phyloP scores from a whole-genome alignment of 2,329 filamentous ascomycete genomes.

The Hymenoscyphus albidus region DNA sequence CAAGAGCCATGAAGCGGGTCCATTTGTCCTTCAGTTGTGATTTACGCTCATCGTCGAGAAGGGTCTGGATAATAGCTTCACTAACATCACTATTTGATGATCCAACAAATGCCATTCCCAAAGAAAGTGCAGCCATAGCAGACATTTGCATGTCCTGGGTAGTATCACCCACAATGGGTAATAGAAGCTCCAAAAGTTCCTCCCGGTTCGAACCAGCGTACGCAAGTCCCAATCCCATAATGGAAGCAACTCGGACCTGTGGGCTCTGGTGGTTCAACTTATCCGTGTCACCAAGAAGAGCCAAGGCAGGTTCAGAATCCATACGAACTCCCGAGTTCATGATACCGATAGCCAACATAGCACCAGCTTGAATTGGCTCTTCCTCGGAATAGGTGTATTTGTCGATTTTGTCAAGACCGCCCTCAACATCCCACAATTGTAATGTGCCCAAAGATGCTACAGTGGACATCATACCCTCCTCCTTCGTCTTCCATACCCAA shows the following conservation, averaged over 20 bases:
- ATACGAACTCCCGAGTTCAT: conserved; percentile 89
- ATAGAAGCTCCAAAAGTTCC: conserved; percentile 76
- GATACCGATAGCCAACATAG: conserved; percentile 89
- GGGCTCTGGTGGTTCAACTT: conserved; percentile 77
- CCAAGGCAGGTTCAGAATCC: conserved; percentile 86
- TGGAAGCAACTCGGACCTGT: conserved; percentile 74
- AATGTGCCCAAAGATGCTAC: conserved; percentile 90
- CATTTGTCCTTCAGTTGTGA: conserved; percentile 95
- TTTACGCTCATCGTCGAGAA: conserved; percentile 90
- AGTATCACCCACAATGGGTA: conserved; percentile 84
- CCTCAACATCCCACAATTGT: conserved; percentile 89
- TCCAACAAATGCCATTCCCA: conserved; percentile 88
- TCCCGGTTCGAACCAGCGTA: conserved; percentile 94
- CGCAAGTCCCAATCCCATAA: conserved; percentile 93
- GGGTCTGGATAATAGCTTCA: conserved; percentile 84
- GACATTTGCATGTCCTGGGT: conserved; percentile 90
- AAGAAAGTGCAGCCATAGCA: conserved; percentile 88
- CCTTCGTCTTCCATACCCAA: conserved; percentile 99
- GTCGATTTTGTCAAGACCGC: conserved; percentile 88
- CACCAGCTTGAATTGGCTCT: conserved; percentile 82
- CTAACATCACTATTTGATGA: conserved; percentile 88
- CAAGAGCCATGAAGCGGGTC: conserved; percentile 94
- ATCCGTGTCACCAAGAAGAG: conserved; percentile 74
- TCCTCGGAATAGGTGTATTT: conserved; percentile 86
- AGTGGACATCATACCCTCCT: conserved; percentile 95